Conservation (phyloP, 805 yeast species). For the Isabelozyma heimii region DNA sequence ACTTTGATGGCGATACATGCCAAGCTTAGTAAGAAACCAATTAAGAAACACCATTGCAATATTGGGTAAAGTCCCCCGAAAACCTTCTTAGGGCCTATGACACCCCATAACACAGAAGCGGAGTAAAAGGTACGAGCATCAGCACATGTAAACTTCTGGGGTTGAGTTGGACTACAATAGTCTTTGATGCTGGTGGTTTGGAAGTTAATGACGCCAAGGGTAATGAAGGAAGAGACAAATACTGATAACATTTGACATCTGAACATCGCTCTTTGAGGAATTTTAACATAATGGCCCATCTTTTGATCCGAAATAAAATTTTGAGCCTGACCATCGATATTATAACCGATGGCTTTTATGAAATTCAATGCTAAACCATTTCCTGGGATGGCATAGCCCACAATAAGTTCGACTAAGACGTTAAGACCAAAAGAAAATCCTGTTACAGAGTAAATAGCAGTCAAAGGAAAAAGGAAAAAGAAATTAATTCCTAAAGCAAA, state of each 20-base stretch:
- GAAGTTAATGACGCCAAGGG: conserved; percentile 26
- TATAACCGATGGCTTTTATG: conserved; percentile 58
- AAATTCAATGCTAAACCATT: conserved; percentile 38
- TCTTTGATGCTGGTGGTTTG: conserved; percentile 26
- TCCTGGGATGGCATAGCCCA: conserved; percentile 38
- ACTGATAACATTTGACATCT: conserved; percentile 29
- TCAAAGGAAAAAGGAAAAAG: conserved; percentile 30
- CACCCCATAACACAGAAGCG: conserved; percentile 66
- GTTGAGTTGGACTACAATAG: conserved; percentile 42
- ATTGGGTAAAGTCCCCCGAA: conserved; percentile 35
- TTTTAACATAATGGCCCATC: conserved; percentile 58
- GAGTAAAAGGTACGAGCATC: conserved; percentile 38
- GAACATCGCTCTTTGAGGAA: conserved; percentile 60
- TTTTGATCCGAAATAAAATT: conserved; percentile 56
- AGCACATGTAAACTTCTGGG: conserved; percentile 42
- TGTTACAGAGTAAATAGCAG: conserved; percentile 25
- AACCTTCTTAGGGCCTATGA: conserved; percentile 47
- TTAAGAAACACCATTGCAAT: conserved; percentile 31
- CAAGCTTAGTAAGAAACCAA: conserved; percentile 26
- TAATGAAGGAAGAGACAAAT: conserved; percentile 19
- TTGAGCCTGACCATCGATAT: conserved; percentile 56
- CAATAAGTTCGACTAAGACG: conserved; percentile 34
- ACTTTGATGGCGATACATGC: conserved; percentile 13
- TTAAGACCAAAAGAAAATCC: conserved; percentile 32
- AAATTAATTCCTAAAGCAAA: conserved; percentile 31